phyloP scores from a whole-genome alignment of 2,329 filamentous ascomycete species.

The Teratosphaeria pseudoeucalypti region DNA sequence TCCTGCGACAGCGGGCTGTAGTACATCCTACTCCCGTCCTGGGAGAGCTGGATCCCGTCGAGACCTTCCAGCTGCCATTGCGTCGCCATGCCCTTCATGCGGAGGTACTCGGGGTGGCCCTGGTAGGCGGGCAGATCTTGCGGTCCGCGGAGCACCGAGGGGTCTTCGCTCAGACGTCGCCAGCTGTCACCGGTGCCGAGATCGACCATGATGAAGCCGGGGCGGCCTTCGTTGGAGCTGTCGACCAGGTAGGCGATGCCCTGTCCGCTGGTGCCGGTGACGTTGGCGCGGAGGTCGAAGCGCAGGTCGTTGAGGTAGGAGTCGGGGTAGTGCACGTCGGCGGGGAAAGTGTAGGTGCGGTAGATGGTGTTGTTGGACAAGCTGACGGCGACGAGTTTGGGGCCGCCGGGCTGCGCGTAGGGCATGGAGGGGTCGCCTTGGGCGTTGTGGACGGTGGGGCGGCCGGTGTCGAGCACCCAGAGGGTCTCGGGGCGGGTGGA shows the following conservation, averaged over 20 bases:
- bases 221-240: slow-evolving; percentile 36
- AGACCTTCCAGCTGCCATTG: slow-evolving; percentile 22
- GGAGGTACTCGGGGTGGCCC: slow-evolving; percentile 23
- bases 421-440: slow-evolving; percentile 30
- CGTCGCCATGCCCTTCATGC: slow-evolving; percentile 16
- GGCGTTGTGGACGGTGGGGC: slow-evolving; percentile 32
- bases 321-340: slow-evolving; percentile 35
- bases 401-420: slow-evolving; percentile 36
- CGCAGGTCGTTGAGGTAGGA: slow-evolving; percentile 39
- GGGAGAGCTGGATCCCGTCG: slow-evolving; percentile 29
- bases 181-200: slow-evolving; percentile 32
- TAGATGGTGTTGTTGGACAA: slow-evolving; percentile 32
- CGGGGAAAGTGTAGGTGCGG: slow-evolving; percentile 33
- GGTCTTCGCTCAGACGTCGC: slow-evolving; percentile 29
- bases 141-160: slow-evolving; percentile 21
- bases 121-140: slow-evolving; percentile 24
- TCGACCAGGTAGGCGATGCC: slow-evolving; percentile 39
- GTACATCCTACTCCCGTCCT: slow-evolving; percentile 31
- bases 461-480: slow-evolving; percentile 37
- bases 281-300: slow-evolving; percentile 35
- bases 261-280: slow-evolving; percentile 27
- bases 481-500: slow-evolving; percentile 30
- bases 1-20: slow-evolving; percentile 32
- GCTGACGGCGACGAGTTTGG: slow-evolving; percentile 35
- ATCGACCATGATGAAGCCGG: slow-evolving; percentile 38